A percentile compares a stretch with the other conserved stretches of the same genome.
phyloP scores from a whole-genome alignment of 441 rosid species.

The Populus hybrid region DNA sequence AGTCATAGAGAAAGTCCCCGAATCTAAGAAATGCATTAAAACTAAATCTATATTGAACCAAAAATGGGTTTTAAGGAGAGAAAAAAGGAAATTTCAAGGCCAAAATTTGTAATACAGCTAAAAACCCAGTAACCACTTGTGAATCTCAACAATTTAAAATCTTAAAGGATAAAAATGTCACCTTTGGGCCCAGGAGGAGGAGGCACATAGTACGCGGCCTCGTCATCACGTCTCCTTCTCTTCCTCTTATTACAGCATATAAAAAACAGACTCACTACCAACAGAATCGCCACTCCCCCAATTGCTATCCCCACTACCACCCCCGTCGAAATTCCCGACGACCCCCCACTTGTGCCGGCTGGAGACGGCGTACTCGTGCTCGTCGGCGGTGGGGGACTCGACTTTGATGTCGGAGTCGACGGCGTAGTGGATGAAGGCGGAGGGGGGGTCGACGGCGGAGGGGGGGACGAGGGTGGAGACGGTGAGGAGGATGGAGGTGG shows the following conservation, averaged over 20 bases:
- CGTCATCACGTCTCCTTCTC: conserved; percentile 39
- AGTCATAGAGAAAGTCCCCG: neutral
- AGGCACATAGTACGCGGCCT: conserved; percentile 50
- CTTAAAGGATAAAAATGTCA: conserved; percentile 17
- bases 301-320: conserved; percentile 70
- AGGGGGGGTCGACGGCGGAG: conserved; percentile 33
- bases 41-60: neutral
- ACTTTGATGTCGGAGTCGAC: conserved; percentile 23
- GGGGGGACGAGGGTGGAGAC: conserved; percentile 27
- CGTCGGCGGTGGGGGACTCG: conserved; percentile 22
- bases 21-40: neutral
- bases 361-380: conserved; percentile 24
- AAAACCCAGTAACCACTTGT: neutral
- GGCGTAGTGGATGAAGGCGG: conserved; percentile 23
- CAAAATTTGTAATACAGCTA: neutral
- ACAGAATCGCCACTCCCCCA: conserved; percentile 62
- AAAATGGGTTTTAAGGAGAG: neutral
- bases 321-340: conserved; percentile 45
- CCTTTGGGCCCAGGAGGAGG: conserved; percentile 67
- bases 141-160: neutral
- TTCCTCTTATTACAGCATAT: conserved; percentile 55
- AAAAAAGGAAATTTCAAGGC: neutral
- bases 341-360: conserved; percentile 10
- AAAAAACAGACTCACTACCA: conserved; percentile 43
- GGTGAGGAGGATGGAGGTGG: conserved; percentile 32